Evolutionary conservation across 2,329 filamentous ascomycete species (phyloP).

Genomic region (Fusarium protoensiforme): DNA sequence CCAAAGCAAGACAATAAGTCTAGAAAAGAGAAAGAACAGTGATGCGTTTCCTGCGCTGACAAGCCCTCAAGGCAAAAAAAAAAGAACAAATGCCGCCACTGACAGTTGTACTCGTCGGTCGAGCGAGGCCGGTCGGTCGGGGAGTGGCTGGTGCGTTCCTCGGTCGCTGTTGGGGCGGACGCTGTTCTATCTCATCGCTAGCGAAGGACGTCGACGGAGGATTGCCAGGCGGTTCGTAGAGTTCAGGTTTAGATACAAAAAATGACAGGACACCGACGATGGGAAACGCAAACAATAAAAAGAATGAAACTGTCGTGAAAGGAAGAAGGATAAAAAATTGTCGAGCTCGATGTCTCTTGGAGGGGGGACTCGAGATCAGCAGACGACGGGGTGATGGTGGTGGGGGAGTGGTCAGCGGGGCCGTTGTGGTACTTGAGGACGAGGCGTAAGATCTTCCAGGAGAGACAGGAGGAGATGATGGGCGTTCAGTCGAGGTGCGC

Average conservation of each 20-base stretch:
- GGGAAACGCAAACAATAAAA: constrained; percentile 11
- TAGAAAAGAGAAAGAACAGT: background rate
- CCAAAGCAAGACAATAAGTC: background rate
- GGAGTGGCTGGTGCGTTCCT: constrained; percentile 29
- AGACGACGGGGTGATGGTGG: constrained; percentile 38
- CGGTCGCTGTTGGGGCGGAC: constrained; percentile 25
- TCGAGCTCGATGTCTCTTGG: constrained; percentile 22
- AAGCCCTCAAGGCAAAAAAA: constrained; percentile 1
- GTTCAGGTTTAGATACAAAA: background rate
- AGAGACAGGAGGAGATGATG: constrained; percentile 9
- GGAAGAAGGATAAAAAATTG: constrained; percentile 14
- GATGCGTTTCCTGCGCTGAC: background rate
- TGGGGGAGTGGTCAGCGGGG: constrained; percentile 40
- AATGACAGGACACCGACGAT: background rate
- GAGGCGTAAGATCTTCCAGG: constrained; percentile 14
- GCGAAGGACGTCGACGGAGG: constrained; percentile 12
- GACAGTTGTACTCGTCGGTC: constrained; percentile 6
- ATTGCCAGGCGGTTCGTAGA: constrained; percentile 2
- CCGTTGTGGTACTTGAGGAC: constrained; percentile 29
- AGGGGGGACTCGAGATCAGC: constrained; percentile 38
- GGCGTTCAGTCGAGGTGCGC: constrained; percentile 18
- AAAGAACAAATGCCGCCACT: background rate
- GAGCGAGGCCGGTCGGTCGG: constrained; percentile 22
- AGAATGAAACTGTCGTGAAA: constrained; percentile 22
- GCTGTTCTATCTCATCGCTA: constrained; percentile 40